Evolutionary conservation across 2,329 filamentous ascomycete genomes (phyloP).

Genomic region (Fusarium nurragi): DNA sequence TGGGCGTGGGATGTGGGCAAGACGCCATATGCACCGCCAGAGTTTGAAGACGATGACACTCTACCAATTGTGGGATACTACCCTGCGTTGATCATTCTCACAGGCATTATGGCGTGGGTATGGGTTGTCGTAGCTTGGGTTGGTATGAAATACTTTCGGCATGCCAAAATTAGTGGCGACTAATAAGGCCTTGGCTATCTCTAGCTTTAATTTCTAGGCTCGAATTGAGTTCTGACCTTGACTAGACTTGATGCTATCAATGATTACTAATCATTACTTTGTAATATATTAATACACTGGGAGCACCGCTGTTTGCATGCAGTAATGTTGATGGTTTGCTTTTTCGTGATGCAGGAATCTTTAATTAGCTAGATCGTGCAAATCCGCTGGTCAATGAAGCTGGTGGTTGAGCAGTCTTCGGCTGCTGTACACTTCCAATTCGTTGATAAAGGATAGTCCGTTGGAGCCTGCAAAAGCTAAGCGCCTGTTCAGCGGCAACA

Average conservation of each 20-base stretch:
- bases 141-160: slow-evolving; percentile 99
- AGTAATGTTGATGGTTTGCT: not conserved
- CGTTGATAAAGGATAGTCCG: not conserved
- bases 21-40: slow-evolving; percentile 93
- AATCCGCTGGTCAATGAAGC: slow-evolving; percentile 4
- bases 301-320: not conserved
- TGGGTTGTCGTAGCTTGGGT: slow-evolving; percentile 99
- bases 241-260: slow-evolving; percentile 6
- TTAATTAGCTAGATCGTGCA: slow-evolving; percentile 9
- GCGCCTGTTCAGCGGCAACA: slow-evolving; percentile 32
- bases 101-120: slow-evolving; percentile 96
- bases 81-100: slow-evolving; percentile 90
- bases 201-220: not conserved
- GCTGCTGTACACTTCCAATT: slow-evolving; percentile 12
- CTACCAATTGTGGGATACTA: slow-evolving; percentile 97
- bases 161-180: slow-evolving; percentile 85
- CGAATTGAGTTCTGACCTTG: slow-evolving; percentile 6
- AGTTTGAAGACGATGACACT: slow-evolving; percentile 93
- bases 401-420: slow-evolving; percentile 15
- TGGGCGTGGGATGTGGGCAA: slow-evolving; percentile 99
- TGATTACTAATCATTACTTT: slow-evolving; percentile 29
- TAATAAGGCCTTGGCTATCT: slow-evolving; percentile 54
- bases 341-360: not conserved
- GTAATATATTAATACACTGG: not conserved
- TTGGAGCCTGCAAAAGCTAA: slow-evolving; percentile 28